A percentile compares a stretch with the other conserved stretches of the same genome.
Conservation (phyloP, 495 filamentous ascomycete species). For the Aspergillus olivimuriae region DNA sequence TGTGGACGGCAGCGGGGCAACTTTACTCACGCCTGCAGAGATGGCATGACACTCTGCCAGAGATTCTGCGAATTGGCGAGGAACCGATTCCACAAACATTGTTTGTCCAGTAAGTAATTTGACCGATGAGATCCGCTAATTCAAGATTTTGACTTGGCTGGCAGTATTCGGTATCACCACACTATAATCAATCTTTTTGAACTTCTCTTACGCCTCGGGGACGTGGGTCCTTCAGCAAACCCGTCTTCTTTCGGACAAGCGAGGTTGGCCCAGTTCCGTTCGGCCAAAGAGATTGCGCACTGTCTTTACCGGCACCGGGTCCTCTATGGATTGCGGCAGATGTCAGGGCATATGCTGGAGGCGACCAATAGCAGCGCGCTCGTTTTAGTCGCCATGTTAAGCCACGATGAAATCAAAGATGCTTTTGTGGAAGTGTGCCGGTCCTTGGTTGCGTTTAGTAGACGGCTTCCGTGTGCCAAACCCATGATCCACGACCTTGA, state of each 20-base stretch:
- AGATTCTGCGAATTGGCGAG: slow-evolving; percentile 14
- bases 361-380: slow-evolving; percentile 23
- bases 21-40: slow-evolving; percentile 21
- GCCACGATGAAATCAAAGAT: slow-evolving; percentile 18
- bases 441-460: slow-evolving; percentile 22
- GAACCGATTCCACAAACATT: slow-evolving; percentile 29
- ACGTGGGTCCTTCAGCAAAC: slow-evolving; percentile 4
- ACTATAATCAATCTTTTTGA: slow-evolving; percentile 20
- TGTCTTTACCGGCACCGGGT: slow-evolving; percentile 25
- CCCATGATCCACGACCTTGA: slow-evolving; percentile 22
- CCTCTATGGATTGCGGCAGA: slow-evolving; percentile 28
- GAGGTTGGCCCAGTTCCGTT: slow-evolving; percentile 14
- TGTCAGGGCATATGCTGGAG: slow-evolving; percentile 28
- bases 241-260: slow-evolving; percentile 12
- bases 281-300: slow-evolving; percentile 25
- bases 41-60: slow-evolving; percentile 23
- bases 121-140: slow-evolving; percentile 1
- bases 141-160: slow-evolving; percentile 3
- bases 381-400: slow-evolving; percentile 18
- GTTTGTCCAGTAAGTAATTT: slow-evolving; percentile 29
- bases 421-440: slow-evolving; percentile 31
- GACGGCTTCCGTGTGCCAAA: slow-evolving; percentile 22
- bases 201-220: slow-evolving; percentile 15
- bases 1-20: slow-evolving; percentile 15
- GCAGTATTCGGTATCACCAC: slow-evolving; percentile 28